Conservation (phyloP, 2,329 filamentous ascomycete genomes). For the Aspergillus fructus region DNA sequence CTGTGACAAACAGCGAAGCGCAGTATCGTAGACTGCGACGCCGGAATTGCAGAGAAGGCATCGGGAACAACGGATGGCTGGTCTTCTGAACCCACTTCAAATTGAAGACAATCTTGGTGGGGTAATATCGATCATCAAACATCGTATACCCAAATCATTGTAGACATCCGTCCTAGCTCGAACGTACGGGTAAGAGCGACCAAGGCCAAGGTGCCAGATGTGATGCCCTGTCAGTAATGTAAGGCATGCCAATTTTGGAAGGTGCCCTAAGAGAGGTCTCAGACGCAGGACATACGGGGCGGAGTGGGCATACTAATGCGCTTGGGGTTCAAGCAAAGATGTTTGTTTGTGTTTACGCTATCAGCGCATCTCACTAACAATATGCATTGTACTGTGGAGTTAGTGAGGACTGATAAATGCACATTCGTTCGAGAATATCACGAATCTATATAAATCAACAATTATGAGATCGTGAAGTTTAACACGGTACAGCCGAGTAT, state of each 20-base stretch:
- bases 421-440: no score
- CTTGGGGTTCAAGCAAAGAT: not conserved
- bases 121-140: not conserved
- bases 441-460: no score
- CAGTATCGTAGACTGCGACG: slow-evolving; percentile 1
- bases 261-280: not conserved
- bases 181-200: slow-evolving; percentile 2
- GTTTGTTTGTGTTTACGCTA: no score
- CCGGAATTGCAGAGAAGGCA: not conserved
- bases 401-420: no score
- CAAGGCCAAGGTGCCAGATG: not conserved
- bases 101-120: not conserved
- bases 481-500: no score
- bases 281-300: not conserved
- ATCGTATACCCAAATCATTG: not conserved
- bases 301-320: not conserved
- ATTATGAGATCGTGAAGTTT: no score
- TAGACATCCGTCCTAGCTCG: not conserved
- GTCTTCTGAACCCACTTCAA: not conserved
- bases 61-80: not conserved
- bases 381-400: not conserved
- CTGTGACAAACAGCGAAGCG: not conserved
- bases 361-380: not conserved
- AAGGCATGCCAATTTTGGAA: not conserved
- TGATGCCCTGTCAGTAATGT: not conserved